Base-by-base conservation (phyloP, 768 basidiomycete genomes). In the Tephrocybe sp. region DNA sequence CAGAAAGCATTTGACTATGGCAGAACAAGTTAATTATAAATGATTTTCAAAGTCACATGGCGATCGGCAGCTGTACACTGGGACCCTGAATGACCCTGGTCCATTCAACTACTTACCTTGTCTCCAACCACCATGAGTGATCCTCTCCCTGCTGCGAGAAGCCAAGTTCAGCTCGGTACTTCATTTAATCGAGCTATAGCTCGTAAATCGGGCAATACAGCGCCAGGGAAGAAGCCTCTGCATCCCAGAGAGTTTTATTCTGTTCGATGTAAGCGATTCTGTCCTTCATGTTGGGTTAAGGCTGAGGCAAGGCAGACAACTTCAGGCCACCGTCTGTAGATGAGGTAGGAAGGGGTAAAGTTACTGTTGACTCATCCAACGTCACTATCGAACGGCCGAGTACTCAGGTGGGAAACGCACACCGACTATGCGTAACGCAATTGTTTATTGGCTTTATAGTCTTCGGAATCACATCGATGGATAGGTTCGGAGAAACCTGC, bases 261-360 rank as follows among this genome's bases (percentile, higher is more conserved):
- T n/a, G 80, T 91, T 60, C 76, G 85, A 57, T 91, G 89, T 89
- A 55, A 56, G 84, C 75, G 45, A 33, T 40, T 50, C 10, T 51
- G 14, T 42, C 4, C n/a, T 20, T 31, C 34, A 23, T 12, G 45
- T 43, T 31, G 31, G 40, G 16, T 7, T 34, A 10, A 22, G 13
- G 19, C 52, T 14, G 55, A 19, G 13, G 17, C 8, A 23, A 30
- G 30, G 12, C 60, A 92, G 90, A 89, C 60, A 83, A 85, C 57
- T 89, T 89, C 68, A 87, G 82, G 63, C 87, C 91, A 2, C 75
- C 79, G 46, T 83, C 85, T 5, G 75, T 91, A 39, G 87, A 92
- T 61, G 57, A 74, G 19, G 72, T 77, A 2, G 85, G 79, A 57
- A 77, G 85, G 32, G 89, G 88, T 14, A 76, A 75, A 23, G 76